Base-by-base conservation (phyloP, 176 grass and related monocot genomes). In the Cenchrus americanus region DNA sequence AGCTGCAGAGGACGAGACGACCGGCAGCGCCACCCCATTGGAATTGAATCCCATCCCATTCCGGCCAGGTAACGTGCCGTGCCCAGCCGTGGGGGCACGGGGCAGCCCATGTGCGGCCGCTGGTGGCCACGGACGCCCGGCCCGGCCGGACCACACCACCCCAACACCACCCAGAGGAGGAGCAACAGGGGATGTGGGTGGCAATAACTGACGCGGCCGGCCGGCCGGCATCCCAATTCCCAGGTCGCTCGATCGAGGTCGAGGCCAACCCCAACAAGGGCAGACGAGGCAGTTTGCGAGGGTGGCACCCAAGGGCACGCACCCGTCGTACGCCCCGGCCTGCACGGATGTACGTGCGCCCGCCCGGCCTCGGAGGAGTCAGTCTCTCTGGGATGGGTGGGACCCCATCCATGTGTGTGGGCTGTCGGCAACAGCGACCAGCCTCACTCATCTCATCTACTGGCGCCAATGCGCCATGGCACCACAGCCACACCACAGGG, bases 261-360 rank as follows among this genome's bases (percentile, higher is more conserved):
- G 34, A 37, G 34, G 34, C 34, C 34, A 30, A 30, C 27, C 27
- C 27, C 27, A 30, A 30, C 27, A 30, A 30, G 27, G 27, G 27
- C 27, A 30, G 27, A 30, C 27, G 27, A 30, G 14, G 15, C 65
- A 21, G 19, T 46, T 70, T 48, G 42, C 59, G 10, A 34, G 34
- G 8, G 13, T 32, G 27, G 23, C 7, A 0, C 3, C 34, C 34
- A 4, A 37, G 3, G 62, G 32, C 77, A 7, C 69, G 7, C 60
- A 4, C 54, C 54, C 32, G 80, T 64, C 86, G 86, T 88, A 88
- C 81, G 43, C 10, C n/a, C 3, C 61, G 21, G 14, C 59, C 82
- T 88, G 81, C 87, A 88, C 67, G 87, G 87, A 77, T 49, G 86
- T 79, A 84, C 86, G 23, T 59, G 47, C 47, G 47, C 10, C 47